Conservation (phyloP, 1,139 yeast genomes). For the Blastobotrys indianensis region DNA sequence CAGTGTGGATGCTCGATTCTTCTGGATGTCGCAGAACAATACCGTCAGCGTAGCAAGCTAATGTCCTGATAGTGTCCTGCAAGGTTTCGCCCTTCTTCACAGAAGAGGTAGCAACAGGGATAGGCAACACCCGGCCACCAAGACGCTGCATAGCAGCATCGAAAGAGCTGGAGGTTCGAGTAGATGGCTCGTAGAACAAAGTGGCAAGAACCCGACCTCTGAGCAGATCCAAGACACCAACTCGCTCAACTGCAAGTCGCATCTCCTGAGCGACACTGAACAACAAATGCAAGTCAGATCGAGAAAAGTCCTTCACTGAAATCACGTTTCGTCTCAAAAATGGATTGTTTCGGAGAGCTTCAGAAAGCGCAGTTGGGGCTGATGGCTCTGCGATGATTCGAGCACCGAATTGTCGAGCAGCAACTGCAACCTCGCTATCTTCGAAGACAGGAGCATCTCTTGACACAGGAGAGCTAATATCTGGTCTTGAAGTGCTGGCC, state of each 20-base stretch:
- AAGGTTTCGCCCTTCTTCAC: slow-evolving; percentile 97
- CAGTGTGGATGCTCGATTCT: slow-evolving; percentile 86
- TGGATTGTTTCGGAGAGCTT: slow-evolving; percentile 79
- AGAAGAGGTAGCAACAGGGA: slow-evolving; percentile 78
- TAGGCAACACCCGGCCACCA: slow-evolving; percentile 94
- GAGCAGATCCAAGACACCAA: slow-evolving; percentile 86
- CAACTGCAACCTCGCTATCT: slow-evolving; percentile 45
- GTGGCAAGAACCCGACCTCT: slow-evolving; percentile 90
- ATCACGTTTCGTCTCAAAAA: slow-evolving; percentile 82
- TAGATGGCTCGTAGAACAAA: slow-evolving; percentile 96
- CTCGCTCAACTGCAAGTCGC: slow-evolving; percentile 95
- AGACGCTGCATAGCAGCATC: slow-evolving; percentile 99
- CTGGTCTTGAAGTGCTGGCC: slow-evolving; percentile 2
- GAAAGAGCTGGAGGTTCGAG: slow-evolving; percentile 92
- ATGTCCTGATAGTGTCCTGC: slow-evolving; percentile 91
- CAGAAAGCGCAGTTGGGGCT: slow-evolving; percentile 57
- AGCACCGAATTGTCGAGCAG: slow-evolving; percentile 38
- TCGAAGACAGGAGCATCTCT: slow-evolving; percentile 1
- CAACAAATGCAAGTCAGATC: slow-evolving; percentile 84
- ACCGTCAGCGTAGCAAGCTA: slow-evolving; percentile 95
- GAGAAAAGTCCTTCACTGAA: slow-evolving; percentile 79
- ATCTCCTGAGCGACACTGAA: slow-evolving; percentile 97
- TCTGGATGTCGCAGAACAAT: slow-evolving; percentile 95
- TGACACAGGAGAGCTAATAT: slow-evolving; percentile 8
- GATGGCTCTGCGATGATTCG: slow-evolving; percentile 42